Evolutionary conservation across 805 yeast species (phyloP), one percentile per base, ranked within the genome.

Genomic region (Isabelozyma heimii): DNA sequence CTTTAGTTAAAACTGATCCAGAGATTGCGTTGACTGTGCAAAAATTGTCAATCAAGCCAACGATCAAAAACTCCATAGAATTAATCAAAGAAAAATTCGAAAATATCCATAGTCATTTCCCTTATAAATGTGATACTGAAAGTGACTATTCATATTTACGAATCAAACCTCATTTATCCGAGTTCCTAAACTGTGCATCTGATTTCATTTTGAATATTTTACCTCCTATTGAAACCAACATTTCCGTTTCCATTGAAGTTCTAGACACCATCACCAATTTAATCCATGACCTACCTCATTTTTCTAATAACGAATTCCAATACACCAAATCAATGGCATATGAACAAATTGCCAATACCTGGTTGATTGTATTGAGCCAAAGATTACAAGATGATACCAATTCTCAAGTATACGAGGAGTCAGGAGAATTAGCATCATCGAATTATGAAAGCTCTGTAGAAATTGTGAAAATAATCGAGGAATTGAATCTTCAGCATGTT

Each of bases 61-160:
- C 84, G 0, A 75, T 82, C 4, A 63, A 71, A 10, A 75, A 77
- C 48, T 78, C 87, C 5, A 61, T 85, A 8, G 71, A 66, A 9
- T 70, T 81, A 40, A 70, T 90, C 46, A 63, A 69, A 37, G 56
- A 60, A 6, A 81, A 83, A 57, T 68, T 79, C 43, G 61, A 73
- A 16, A 61, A 59, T 4, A 79, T 88, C 26, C 57, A 69, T 16
- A 62, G 63, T 8, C 75, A 77, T 50, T 66, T 90, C 54, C 97
- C 97, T 1, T 89, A 87, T 63, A 84, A 84, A 54, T 89, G 89
- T 53, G 91, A 87, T 56, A 73, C 77, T 8, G 73, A 79, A 37
- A 81, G 87, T 43, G 96, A 89, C 63, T 89, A 89, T 60, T 82
- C 91, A 4, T 89, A 82, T 62, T 67, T 87, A 49, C 75, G 96